Evolutionary conservation across 495 filamentous ascomycete genomes (phyloP), one percentile per base, ranked within the genome.

Genomic region (Lophiostoma macrostomum): DNA sequence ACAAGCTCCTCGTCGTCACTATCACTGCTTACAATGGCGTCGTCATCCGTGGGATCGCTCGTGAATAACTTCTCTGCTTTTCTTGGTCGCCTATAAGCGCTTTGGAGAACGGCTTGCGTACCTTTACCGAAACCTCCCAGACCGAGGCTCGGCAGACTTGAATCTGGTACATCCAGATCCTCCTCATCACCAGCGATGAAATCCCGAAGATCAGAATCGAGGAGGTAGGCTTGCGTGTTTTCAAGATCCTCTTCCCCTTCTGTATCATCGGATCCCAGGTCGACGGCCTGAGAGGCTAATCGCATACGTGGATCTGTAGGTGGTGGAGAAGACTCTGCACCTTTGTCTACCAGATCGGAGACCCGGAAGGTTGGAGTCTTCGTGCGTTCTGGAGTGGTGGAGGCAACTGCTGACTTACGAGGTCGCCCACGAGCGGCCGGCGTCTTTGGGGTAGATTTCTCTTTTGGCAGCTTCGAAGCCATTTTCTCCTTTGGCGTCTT

Each of bases 291-390:
- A 4, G 61, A 54, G 18, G 40, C 44, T 5, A 64, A 12, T 8
- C 49, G 53, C 47, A 61, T 54, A 18, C 41, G 39, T 7, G 61
- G 61, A 36, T 60, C 56, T 16, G 61, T 60, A 16, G 61, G 61
- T 19, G 57, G 61, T 4, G 61, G 61, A 4, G 57, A 61, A 4
- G 51, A 56, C 13, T 36, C 32, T 3, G 36, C 56, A 24, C 16
- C 56, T 47, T 64, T 56, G 16, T 46, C 50, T 11, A 40, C 60
- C 12, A 53, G 35, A 6, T 30, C 60, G 2, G 56, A 51, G 19
- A 49, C 29, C 14, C 56, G 45, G 38, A 41, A 60, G 12, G 8
- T 46, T 4, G 47, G 41, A 5, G 55, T 52, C 27, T 53, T 58
- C 1, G 37, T 18, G 13, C 19, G 16, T 20, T 31, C 36, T 14